Evolutionary conservation across 306 rosid genomes (phyloP).

Genomic region (Cucurbita pepo): DNA sequence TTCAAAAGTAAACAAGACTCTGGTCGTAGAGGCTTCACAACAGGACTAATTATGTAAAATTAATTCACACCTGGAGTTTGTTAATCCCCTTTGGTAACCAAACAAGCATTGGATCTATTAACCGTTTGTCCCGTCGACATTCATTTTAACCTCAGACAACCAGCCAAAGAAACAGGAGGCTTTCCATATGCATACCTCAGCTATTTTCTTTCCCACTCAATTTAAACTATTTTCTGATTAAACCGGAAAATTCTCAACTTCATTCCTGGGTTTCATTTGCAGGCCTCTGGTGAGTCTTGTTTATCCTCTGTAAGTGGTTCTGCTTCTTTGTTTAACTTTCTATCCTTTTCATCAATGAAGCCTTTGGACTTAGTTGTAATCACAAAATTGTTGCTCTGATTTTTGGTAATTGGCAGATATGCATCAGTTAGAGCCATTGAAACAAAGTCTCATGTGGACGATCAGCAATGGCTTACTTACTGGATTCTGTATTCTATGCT

Average conservation of each 20-base stretch:
- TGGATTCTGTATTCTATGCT: constrained; percentile 94
- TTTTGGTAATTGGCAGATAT: constrained; percentile 33
- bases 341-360: background rate
- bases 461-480: constrained; percentile 96
- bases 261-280: constrained; percentile 19
- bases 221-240: background rate
- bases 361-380: background rate
- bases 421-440: constrained; percentile 91
- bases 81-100: background rate
- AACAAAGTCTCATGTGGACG: constrained; percentile 65
- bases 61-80: background rate
- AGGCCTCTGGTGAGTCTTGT: constrained; percentile 93
- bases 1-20: background rate
- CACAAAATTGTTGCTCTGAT: constrained; percentile 5
- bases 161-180: background rate
- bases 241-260: constrained; percentile 10
- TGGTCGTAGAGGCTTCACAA: background rate
- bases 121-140: background rate
- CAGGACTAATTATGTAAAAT: background rate
- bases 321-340: background rate
- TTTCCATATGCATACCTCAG: background rate
- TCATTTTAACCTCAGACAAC: background rate
- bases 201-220: background rate
- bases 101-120: background rate
- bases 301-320: constrained; percentile 77